phyloP scores from a whole-genome alignment of 2,329 filamentous ascomycete genomes.

The Immersiporthe knoxdaviesiana region DNA sequence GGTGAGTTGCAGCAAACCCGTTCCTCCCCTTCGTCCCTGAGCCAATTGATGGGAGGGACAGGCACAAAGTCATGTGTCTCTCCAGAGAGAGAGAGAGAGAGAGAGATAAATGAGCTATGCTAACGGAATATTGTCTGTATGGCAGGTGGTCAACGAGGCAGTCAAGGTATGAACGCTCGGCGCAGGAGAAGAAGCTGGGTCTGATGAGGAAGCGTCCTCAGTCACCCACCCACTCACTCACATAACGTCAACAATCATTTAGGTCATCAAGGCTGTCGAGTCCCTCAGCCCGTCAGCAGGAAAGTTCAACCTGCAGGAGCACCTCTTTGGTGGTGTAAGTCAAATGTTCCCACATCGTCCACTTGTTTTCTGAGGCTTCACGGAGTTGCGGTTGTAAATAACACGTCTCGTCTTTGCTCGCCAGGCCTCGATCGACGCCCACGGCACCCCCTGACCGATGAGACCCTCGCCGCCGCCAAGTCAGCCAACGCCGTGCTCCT shows the following conservation, averaged over 20 bases:
- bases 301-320: conserved; percentile 88
- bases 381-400: conserved; percentile 7
- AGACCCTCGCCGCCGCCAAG: conserved; percentile 45
- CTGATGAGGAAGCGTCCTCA: background rate
- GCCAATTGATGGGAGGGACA: background rate
- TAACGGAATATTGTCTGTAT: conserved; percentile 26
- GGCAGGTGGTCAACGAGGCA: conserved; percentile 78
- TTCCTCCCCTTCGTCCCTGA: background rate
- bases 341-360: conserved; percentile 7
- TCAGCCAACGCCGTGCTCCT: conserved; percentile 50
- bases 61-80: background rate
- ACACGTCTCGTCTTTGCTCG: background rate
- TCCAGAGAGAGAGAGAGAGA: too few relatives aligned
- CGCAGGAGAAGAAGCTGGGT: conserved; percentile 1
- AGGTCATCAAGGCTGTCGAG: conserved; percentile 76
- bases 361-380: background rate
- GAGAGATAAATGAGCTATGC: conserved; percentile 22
- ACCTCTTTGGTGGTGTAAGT: conserved; percentile 89
- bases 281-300: conserved; percentile 67
- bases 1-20: conserved; percentile 52
- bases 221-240: background rate
- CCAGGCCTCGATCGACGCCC: conserved; percentile 46
- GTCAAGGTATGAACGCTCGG: conserved; percentile 67
- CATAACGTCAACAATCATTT: conserved; percentile 5
- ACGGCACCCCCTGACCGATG: conserved; percentile 49